Evolutionary conservation across 1,284 basidiomycete genomes (phyloP), one percentile per base, ranked within the genome.

Genomic region (Ganoderma lingzhi): DNA sequence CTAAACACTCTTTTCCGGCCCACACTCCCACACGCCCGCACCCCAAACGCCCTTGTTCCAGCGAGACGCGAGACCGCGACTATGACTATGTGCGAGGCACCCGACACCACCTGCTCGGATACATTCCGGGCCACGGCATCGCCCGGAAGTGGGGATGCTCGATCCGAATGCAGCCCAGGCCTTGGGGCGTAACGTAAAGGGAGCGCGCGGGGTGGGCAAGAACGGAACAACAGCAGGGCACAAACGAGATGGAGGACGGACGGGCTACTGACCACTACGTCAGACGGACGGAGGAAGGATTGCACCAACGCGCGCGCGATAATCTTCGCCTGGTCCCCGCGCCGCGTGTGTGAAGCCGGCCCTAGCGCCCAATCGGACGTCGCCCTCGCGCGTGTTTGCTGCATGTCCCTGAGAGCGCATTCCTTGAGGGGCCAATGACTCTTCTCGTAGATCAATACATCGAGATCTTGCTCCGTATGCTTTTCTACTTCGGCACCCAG

Each of bases 361-460:
- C 32, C 6, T n/a, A 19, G 56, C 35, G 56, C 56, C 32, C 56
- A 59, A 59, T 35, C 35, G 32, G 19, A 58, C 56, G 56, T 58
- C 55, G 55, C 55, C 28, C 55, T 17, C 55, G 56, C 56, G 65
- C 65, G 44, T 62, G 65, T 66, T 66, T 60, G 65, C 65, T 63
- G 62, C 66, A 62, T 44, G 58, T 41, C 14, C 58, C 58, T 56
- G 39, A 15, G 45, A 51, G 56, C 44, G 63, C 53, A 41, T 35
- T 30, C 62, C 45, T 64, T 62, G 63, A 56, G 28, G 48, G 44
- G 67, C 41, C 67, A 51, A 60, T 32, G 28, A 35, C 63, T 45
- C 67, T 68, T 68, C 63, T 30, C 63, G 67, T 62, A 65, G 67
- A 68, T 68, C 67, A 62, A 39, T 64, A 48, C 58, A 68, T 68